Base-by-base conservation (phyloP, 108 stramenopile genomes). In the Cyclotella sp. region DNA sequence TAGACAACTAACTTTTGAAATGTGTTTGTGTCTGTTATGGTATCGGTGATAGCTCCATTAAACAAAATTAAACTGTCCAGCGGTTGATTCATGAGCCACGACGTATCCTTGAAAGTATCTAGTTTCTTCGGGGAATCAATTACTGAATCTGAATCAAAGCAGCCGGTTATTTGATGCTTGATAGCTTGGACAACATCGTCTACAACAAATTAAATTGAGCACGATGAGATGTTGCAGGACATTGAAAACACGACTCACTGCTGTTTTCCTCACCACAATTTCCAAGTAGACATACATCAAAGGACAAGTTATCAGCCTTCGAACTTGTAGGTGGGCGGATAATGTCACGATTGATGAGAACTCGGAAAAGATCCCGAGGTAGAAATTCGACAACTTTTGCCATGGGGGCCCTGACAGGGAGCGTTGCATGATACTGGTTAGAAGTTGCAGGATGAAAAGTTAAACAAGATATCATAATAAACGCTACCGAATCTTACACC, bases 311-410 rank as follows among this genome's bases (percentile, higher is more conserved):
- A 44, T 77, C 75, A 71, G 60, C 43, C 34, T 61, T 60, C 8
- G 52, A 51, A 22, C 88, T 77, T 57, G 75, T 22, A 18, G 74
- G 49, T 40, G 90, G 89, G 79, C 82, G 72, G 10, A 93, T 91
- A 41, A 91, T 70, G 40, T 89, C 90, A 18, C 90, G 91, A 78
- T 96, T 96, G 76, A 96, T 93, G 22, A 96, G 72, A 57, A 93
- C 88, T 9, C 93, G 85, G 16, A 90, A 91, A 22, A 96, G 89
- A 45, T 69, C 59, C 22, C 76, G 58, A 13, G 88, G 89, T 5
- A 93, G 58, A 71, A 83, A 92, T 19, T 82, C 75, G 18, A 93
- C 88, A 10, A 96, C 88, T 66, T 89, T 91, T 62, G 90, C 89
- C 49, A 96, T 96, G 15, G 94, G 94, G 13, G 94, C 92, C n/a